phyloP scores from a whole-genome alignment of 495 filamentous ascomycete species.

The Penicillium herquei region DNA sequence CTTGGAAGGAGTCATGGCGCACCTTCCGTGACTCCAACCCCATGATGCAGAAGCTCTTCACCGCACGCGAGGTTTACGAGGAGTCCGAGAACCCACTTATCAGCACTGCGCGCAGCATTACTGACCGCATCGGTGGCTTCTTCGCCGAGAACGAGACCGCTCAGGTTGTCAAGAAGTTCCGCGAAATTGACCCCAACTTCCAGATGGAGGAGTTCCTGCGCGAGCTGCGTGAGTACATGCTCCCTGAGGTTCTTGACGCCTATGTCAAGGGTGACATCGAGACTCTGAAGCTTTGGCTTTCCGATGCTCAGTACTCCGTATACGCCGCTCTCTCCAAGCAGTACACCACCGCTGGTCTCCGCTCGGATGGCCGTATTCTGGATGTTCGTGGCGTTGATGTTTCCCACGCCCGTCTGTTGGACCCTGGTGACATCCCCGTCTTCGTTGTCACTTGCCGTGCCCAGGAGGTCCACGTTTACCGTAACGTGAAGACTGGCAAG shows the following conservation, averaged over 20 bases:
- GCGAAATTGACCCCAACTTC: slow-evolving; percentile 94
- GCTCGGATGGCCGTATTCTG: slow-evolving; percentile 89
- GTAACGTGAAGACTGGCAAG: slow-evolving; percentile 81
- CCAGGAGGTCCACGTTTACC: slow-evolving; percentile 97
- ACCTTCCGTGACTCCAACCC: slow-evolving; percentile 85
- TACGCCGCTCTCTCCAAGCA: slow-evolving; percentile 93
- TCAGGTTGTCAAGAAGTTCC: slow-evolving; percentile 93
- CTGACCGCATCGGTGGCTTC: slow-evolving; percentile 88
- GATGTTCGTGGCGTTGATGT: slow-evolving; percentile 95
- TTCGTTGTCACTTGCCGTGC: slow-evolving; percentile 95
- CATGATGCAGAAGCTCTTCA: slow-evolving; percentile 85
- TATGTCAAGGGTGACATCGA: slow-evolving; percentile 96
- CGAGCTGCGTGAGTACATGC: slow-evolving; percentile 95
- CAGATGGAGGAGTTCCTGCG: slow-evolving; percentile 90
- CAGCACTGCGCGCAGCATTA: slow-evolving; percentile 86
- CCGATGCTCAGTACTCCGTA: slow-evolving; percentile 89
- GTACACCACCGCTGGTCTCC: slow-evolving; percentile 87
- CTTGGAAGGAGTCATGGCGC: slow-evolving; percentile 94
- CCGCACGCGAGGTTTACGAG: slow-evolving; percentile 77
- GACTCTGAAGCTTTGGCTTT: slow-evolving; percentile 90
- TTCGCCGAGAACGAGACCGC: slow-evolving; percentile 99
- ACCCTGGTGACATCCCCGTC: slow-evolving; percentile 95
- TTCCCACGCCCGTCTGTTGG: slow-evolving; percentile 80
- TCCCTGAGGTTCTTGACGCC: slow-evolving; percentile 95
- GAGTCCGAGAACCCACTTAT: slow-evolving; percentile 97